Evolutionary conservation across 169 alveolate species (phyloP).

Genomic region (Prorocentrum cordatum): DNA sequence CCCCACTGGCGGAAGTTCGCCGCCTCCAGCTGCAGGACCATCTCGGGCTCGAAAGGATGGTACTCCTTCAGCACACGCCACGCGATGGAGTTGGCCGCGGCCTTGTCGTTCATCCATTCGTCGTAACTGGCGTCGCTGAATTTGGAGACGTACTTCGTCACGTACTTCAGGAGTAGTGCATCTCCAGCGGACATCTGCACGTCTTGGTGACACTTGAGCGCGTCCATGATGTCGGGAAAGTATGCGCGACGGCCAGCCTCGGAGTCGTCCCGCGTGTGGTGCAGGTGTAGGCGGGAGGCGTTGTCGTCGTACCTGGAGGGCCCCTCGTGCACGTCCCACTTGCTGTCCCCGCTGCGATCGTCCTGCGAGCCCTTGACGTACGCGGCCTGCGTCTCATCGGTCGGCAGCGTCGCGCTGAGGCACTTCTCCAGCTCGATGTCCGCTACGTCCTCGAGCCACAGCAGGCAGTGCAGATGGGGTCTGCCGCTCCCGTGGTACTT

Average conservation of each 20-base stretch:
- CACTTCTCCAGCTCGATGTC: neutral
- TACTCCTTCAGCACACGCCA: neutral
- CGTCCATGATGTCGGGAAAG: neutral
- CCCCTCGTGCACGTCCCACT: neutral
- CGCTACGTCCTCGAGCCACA: neutral
- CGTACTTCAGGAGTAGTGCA: neutral
- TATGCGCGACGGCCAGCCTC: neutral
- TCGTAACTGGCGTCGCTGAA: neutral
- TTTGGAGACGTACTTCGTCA: neutral
- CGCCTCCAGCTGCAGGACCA: neutral
- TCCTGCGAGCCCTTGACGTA: neutral
- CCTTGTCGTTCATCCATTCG: neutral
- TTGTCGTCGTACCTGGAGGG: neutral
- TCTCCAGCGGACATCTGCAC: neutral
- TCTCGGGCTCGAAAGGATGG: slow-evolving; percentile 27
- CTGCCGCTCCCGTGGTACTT: slow-evolving; percentile 39
- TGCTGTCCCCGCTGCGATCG: neutral
- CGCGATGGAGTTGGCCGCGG: neutral
- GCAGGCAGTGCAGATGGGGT: neutral
- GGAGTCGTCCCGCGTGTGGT: neutral
- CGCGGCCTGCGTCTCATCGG: neutral
- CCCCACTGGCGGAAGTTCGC: neutral
- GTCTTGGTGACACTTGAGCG: neutral
- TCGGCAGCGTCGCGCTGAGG: neutral
- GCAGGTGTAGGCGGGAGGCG: neutral